Evolutionary conservation across 2,329 filamentous ascomycete species (phyloP).

Genomic region (Leptosphaerulina australis): DNA sequence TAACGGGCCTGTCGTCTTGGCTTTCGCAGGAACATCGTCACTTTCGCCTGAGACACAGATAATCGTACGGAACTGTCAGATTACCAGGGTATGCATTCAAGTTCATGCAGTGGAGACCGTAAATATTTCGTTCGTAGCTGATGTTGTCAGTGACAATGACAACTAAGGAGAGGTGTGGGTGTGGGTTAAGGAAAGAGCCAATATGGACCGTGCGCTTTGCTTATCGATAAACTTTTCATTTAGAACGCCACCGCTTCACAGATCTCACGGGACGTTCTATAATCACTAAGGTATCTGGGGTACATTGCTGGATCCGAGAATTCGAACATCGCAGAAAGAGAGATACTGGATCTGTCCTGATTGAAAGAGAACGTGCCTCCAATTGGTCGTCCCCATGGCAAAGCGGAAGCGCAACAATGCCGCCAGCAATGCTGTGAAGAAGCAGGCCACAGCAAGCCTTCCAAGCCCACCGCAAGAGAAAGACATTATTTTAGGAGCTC

Average conservation of each 20-base stretch:
- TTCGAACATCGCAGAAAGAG: not conserved
- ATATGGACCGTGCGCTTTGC: not conserved
- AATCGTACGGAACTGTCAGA: no score
- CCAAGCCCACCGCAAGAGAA: slow-evolving; percentile 38
- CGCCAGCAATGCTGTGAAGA: slow-evolving; percentile 29
- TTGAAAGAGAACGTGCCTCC: no score
- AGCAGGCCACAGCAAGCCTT: slow-evolving; percentile 28
- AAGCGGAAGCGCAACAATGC: slow-evolving; percentile 39
- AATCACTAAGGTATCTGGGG: not conserved
- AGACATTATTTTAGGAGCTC: slow-evolving; percentile 49
- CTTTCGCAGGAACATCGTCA: no score
- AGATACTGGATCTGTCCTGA: not conserved
- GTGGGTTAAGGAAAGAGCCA: not conserved
- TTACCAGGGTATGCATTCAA: no score
- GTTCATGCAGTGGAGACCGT: no score
- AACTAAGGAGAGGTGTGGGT: not conserved
- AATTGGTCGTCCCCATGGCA: slow-evolving; percentile 23
- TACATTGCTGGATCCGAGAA: not conserved
- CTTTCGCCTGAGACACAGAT: no score
- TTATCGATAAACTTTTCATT: slow-evolving; percentile 19
- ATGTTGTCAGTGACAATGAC: not conserved
- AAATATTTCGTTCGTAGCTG: not conserved
- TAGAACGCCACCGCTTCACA: slow-evolving; percentile 14
- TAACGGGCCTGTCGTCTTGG: no score
- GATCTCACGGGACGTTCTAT: slow-evolving; percentile 4